Percentiles rank a stretch among this genome's conserved stretches.
Conservation (phyloP, 1,139 yeast species). For the Scheffersomyces cryptocercus region DNA sequence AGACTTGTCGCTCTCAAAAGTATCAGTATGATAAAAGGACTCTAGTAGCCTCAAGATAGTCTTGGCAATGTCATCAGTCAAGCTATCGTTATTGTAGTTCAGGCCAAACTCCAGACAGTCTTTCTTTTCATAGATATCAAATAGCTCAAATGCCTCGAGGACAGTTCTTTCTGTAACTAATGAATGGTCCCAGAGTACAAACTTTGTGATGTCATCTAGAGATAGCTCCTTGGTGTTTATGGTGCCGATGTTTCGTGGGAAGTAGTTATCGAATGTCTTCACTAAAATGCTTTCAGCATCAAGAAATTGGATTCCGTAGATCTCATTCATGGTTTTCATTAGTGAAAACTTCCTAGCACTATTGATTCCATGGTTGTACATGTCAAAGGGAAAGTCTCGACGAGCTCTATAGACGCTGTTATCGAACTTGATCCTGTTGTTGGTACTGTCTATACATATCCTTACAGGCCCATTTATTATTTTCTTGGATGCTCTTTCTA, state of each 20-base stretch:
- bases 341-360: constrained; percentile 13
- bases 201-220: constrained; percentile 3
- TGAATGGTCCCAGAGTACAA: constrained; percentile 1
- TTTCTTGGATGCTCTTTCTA: neutral
- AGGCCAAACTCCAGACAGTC: constrained; percentile 8
- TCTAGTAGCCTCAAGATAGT: constrained; percentile 11
- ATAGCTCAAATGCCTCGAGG: constrained; percentile 7
- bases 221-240: constrained; percentile 5
- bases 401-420: neutral
- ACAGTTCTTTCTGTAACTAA: constrained; percentile 3
- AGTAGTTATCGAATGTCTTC: constrained; percentile 9
- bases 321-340: constrained; percentile 11
- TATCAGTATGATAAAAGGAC: constrained; percentile 8
- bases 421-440: constrained; percentile 2
- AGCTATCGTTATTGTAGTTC: constrained; percentile 5
- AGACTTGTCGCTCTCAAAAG: constrained; percentile 9
- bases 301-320: constrained; percentile 13
- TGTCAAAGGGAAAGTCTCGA: constrained; percentile 9
- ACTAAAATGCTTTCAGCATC: constrained; percentile 12
- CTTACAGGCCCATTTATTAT: neutral
- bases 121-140: constrained; percentile 9
- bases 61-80: constrained; percentile 11
- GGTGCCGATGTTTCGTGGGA: constrained; percentile 3
- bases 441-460: constrained; percentile 1
- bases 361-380: constrained; percentile 15